Base-by-base conservation (phyloP, 306 rosid genomes). In the Dalbergia cochinchinensis region DNA sequence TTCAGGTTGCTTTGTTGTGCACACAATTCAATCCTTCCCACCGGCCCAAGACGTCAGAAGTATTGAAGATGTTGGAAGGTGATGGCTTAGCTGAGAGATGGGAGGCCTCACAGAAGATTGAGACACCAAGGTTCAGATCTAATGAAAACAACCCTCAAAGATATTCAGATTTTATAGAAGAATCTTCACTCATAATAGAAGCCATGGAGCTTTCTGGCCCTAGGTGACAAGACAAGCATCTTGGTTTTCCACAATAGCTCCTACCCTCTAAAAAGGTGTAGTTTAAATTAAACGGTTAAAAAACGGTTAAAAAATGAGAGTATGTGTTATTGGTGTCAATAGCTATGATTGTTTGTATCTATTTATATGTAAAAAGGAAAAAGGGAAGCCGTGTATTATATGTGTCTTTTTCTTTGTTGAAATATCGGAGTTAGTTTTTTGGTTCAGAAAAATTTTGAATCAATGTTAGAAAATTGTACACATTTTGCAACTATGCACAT, bases 141-240 rank as follows among this genome's bases (percentile, higher is more conserved):
- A 65, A 81, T 65, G 99, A 96, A 65, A 84, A 87, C 71, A 89
- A 91, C 0, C 95, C 93, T 34, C 96, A 86, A 80, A 85, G 93
- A 78, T 96, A 93, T 63, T 91, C 99, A 45, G 98, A 93, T 86
- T 93, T 82, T 57, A 91, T 96, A 66, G 98, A 93, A 55, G 99
- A 96, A 83, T 93, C 98, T 50, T 90, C 99, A 48, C 92, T 96
- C 48, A 91, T 96, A 62, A 63, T 91, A 22, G 99, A 96, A 86
- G 98, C 97, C 31, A 93, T 96, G 98, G 99, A 96, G 89, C 99
- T 96, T 65, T 96, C 99, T 48, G 99, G 99, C 22, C 99, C 99
- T 53, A 91, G 99, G 87, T 96, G 94, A 96, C 83, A 50, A 11
- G 5, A 48, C 41, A 48, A 53, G 41, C 77, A 73, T 83, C 80